Evolutionary conservation across 495 filamentous ascomycete genomes (phyloP).

Genomic region (Terfezia claveryi): DNA sequence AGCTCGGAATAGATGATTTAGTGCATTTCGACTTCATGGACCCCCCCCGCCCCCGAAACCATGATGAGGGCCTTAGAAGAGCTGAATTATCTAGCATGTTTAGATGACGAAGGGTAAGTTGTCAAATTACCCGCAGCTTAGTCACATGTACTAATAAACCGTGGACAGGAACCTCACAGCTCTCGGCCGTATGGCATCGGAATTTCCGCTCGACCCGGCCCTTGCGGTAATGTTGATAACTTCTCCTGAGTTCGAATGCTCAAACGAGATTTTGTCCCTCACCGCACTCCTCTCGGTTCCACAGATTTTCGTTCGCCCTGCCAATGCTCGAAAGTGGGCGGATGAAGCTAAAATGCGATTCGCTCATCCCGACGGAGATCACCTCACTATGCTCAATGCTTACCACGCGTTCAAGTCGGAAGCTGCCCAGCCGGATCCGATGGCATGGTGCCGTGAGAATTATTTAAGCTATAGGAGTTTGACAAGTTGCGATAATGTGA

Average conservation of each 20-base stretch:
- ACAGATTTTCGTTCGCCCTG: constrained; percentile 78
- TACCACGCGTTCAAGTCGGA: constrained; percentile 87
- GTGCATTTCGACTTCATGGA: constrained; percentile 99
- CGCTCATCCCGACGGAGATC: constrained; percentile 80
- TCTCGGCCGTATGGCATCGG: constrained; percentile 70
- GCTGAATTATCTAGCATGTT: constrained; percentile 87
- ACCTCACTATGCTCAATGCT: constrained; percentile 88
- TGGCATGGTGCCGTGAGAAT: constrained; percentile 92
- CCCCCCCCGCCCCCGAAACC: constrained; percentile 89
- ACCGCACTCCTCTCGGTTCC: constrained; percentile 86
- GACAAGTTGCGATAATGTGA: constrained; percentile 82
- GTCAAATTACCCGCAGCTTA: not conserved
- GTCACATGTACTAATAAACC: not conserved
- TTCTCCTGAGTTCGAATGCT: constrained; percentile 95
- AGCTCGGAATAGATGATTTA: constrained; percentile 83
- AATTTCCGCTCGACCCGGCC: constrained; percentile 88
- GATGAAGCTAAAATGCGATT: constrained; percentile 96
- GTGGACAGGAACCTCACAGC: constrained; percentile 49
- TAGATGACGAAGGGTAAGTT: constrained; percentile 59
- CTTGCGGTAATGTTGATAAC: constrained; percentile 95
- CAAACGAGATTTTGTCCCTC: constrained; percentile 91
- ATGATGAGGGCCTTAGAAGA: constrained; percentile 97
- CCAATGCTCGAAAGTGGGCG: constrained; percentile 62
- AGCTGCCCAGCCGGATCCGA: constrained; percentile 48
- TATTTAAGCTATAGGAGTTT: constrained; percentile 81